Conservation (phyloP, 2,329 filamentous ascomycete genomes). For the Aspergillus clavatus region DNA sequence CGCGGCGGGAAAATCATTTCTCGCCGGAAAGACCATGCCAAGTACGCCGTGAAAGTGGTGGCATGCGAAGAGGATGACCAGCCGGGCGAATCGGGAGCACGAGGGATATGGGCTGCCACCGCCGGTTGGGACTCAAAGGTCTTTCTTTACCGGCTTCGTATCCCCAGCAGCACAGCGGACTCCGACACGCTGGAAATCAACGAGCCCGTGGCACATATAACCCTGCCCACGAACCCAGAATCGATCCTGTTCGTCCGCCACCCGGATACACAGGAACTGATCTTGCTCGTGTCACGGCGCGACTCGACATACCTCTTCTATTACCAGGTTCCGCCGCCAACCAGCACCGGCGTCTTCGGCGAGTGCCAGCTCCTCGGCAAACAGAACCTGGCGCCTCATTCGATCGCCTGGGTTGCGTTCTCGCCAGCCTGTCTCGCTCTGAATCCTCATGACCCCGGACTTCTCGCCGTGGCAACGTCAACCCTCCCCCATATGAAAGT, state of each 20-base stretch:
- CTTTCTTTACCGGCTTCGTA: slow-evolving; percentile 44
- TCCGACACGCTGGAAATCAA: slow-evolving; percentile 17
- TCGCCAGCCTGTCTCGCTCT: slow-evolving; percentile 55
- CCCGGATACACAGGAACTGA: slow-evolving; percentile 43
- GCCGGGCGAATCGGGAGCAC: slow-evolving; percentile 7
- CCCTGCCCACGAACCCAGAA: slow-evolving; percentile 52
- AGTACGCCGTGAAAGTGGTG: slow-evolving; percentile 54
- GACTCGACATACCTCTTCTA: slow-evolving; percentile 58
- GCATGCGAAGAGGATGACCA: slow-evolving; percentile 30
- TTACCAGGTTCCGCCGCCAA: slow-evolving; percentile 36
- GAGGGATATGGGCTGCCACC: slow-evolving; percentile 46
- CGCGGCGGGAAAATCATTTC: slow-evolving; percentile 42
- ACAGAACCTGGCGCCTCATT: slow-evolving; percentile 59
- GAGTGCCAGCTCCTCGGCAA: slow-evolving; percentile 46
- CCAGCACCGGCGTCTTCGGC: not conserved
- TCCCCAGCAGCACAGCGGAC: slow-evolving; percentile 5
- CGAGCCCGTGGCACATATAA: slow-evolving; percentile 25
- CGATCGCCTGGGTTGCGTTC: slow-evolving; percentile 61
- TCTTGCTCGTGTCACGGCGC: slow-evolving; percentile 52
- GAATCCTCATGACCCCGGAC: slow-evolving; percentile 50
- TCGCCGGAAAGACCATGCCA: slow-evolving; percentile 52
- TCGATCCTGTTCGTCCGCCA: slow-evolving; percentile 51
- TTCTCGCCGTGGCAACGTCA: slow-evolving; percentile 58
- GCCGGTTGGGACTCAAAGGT: slow-evolving; percentile 59
- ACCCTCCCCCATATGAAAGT: slow-evolving; percentile 60